These are phyloP conservation scores for Betula pendula DNA, from an alignment of 306 rosid species.

Conservation along the genomic window DNA sequence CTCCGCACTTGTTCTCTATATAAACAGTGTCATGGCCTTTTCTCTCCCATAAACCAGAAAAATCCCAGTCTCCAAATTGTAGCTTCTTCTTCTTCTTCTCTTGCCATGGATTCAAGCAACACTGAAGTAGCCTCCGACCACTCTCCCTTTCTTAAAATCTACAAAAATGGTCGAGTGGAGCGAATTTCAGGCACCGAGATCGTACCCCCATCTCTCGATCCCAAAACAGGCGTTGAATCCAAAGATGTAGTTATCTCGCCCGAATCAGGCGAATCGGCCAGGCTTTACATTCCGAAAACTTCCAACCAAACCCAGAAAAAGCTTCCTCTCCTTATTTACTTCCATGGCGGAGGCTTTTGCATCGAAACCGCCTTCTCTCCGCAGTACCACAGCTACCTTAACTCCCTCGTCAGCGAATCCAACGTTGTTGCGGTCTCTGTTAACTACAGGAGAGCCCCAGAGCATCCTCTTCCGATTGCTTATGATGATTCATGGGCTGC, in stretches of 20 bases:
- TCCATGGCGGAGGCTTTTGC: constrained; percentile 75
- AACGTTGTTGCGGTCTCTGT: constrained; percentile 60
- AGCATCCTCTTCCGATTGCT: constrained; percentile 54
- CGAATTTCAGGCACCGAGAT: constrained; percentile 41
- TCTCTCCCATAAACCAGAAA: neutral
- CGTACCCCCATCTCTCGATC: constrained; percentile 43
- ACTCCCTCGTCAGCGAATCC: constrained; percentile 38
- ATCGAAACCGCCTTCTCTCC: constrained; percentile 60
- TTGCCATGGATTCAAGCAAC: constrained; percentile 33
- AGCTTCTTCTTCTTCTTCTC: constrained; percentile 1
- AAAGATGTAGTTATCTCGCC: constrained; percentile 61
- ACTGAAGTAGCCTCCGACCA: constrained; percentile 31
- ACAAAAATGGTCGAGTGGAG: constrained; percentile 59
- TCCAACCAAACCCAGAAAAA: constrained; percentile 22
- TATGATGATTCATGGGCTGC: constrained; percentile 67
- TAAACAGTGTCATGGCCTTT: neutral
- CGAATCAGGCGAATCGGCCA: constrained; percentile 46
- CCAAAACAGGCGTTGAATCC: constrained; percentile 52
- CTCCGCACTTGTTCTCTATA: too few relatives aligned
- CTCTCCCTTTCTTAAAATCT: constrained; percentile 55
- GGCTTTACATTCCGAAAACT: constrained; percentile 57
- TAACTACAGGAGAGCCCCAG: constrained; percentile 67
- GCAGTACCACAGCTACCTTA: constrained; percentile 43
- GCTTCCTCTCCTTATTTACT: constrained; percentile 62
- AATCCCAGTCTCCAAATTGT: neutral